Base-by-base conservation (phyloP, 257 asterid species). In the Mitragyna speciosa region DNA sequence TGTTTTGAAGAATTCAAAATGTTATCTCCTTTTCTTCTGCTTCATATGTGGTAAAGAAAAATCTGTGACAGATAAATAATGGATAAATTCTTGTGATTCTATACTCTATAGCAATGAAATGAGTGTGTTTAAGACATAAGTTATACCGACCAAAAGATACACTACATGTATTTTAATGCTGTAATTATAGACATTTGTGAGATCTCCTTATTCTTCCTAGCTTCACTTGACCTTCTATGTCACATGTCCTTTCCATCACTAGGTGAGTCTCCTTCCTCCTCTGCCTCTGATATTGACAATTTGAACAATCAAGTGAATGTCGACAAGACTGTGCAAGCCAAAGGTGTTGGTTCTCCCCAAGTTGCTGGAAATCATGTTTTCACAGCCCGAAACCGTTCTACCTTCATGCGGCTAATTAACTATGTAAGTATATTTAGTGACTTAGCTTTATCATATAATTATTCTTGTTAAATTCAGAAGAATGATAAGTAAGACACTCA, bases 261-360 rank as follows among this genome's bases (percentile, higher is more conserved):
- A 96, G 99, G 98, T 80, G 99, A 96, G 81, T 96, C 99, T 79
- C 98, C 99, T 83, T 92, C 98, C 78, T 96, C 99, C 70, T 96
- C 99, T 77, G 98, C 98, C 76, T 96, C 99, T 66, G 99, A 96
- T 88, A 87, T 94, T 65, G 99, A 96, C 89, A 94, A 94, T 88
- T 87, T 96, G 89, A 96, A 88, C 92, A 92, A 93, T 83, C 94
- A 89, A 88, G 85, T 86, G 69, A 82, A 86, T 48, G 80, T 81
- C 10, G 97, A 91, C 83, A 96, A 89, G 92, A 89, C 85, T 73
- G 82, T 94, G 72, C 80, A 87, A 79, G 87, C 89, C 79, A 95
- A 90, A 87, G 97, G 89, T 82, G 89, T 83, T 70, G 83, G 84
- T 77, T 88, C 92, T 73, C 90, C 92, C 33, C 92, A 83, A 71